These are phyloP conservation scores for Aureoboletus auriporus DNA, from an alignment of 768 basidiomycete species.

Conservation along the genomic window DNA sequence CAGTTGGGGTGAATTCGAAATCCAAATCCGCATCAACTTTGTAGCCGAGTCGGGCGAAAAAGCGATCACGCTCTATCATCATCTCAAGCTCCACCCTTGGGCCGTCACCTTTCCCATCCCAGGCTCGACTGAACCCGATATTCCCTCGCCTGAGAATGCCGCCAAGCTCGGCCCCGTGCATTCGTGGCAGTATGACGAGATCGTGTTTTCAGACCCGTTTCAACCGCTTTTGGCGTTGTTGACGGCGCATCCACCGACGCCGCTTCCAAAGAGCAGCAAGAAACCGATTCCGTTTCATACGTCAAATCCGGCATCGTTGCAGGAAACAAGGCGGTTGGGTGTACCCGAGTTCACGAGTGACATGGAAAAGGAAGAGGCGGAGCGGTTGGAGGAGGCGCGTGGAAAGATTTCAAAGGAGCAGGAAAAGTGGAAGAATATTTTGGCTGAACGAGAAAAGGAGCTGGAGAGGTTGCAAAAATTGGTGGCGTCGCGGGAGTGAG, in stretches of 20 bases:
- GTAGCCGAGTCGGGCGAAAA: slow-evolving; percentile 89
- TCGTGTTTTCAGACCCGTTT: slow-evolving; percentile 93
- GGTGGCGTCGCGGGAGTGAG: slow-evolving; percentile 17
- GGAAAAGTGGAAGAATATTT: slow-evolving; percentile 59
- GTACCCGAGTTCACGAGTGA: slow-evolving; percentile 78
- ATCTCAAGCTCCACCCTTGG: slow-evolving; percentile 95
- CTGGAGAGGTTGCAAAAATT: slow-evolving; percentile 62
- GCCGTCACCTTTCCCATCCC: slow-evolving; percentile 34
- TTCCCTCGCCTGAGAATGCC: slow-evolving; percentile 63
- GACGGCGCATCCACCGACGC: slow-evolving; percentile 78
- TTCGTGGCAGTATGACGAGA: slow-evolving; percentile 98
- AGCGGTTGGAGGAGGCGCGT: slow-evolving; percentile 72
- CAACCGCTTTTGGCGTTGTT: slow-evolving; percentile 81
- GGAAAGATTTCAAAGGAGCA: slow-evolving; percentile 71
- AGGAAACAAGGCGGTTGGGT: slow-evolving; percentile 58
- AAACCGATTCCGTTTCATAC: slow-evolving; percentile 71
- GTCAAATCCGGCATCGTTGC: slow-evolving; percentile 54
- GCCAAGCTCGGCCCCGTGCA: slow-evolving; percentile 77
- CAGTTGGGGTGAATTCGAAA: slow-evolving; percentile 98
- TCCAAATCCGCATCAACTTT: slow-evolving; percentile 89
- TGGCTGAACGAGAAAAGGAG: slow-evolving; percentile 84
- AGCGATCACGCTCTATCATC: slow-evolving; percentile 81
- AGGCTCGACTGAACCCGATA: slow-evolving; percentile 51
- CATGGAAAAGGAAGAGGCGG: slow-evolving; percentile 87
- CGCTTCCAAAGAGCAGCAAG: slow-evolving; percentile 57